Percentiles rank a stretch among this genome's conserved stretches.
phyloP scores from a whole-genome alignment of 2,329 filamentous ascomycete genomes.

The Verticillium zaregamsianum region DNA sequence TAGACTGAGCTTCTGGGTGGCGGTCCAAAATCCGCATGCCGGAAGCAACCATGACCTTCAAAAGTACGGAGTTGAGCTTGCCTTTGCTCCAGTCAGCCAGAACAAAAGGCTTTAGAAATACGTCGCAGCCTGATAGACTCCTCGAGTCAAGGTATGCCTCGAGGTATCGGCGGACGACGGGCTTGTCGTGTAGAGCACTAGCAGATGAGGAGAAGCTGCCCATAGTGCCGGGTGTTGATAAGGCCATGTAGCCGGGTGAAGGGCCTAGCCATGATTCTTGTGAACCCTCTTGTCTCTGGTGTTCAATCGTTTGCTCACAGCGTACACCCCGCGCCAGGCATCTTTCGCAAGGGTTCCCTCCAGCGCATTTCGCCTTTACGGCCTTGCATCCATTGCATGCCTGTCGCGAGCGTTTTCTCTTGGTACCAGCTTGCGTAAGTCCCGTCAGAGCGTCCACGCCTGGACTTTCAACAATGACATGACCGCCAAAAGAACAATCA shows the following conservation, averaged over 20 bases:
- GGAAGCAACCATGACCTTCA: slow-evolving; percentile 16
- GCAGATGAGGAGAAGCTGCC: not conserved
- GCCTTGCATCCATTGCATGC: slow-evolving; percentile 29
- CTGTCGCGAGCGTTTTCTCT: slow-evolving; percentile 16
- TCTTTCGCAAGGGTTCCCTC: slow-evolving; percentile 8
- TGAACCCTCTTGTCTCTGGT: not conserved
- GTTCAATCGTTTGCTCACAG: not conserved
- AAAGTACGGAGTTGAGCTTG: slow-evolving; percentile 11
- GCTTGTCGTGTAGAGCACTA: not conserved
- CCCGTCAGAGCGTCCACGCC: not conserved
- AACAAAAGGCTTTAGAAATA: slow-evolving; percentile 16
- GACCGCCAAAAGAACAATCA: not conserved
- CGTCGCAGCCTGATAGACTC: slow-evolving; percentile 9
- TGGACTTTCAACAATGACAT: not conserved
- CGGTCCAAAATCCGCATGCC: not conserved
- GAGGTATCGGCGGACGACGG: slow-evolving; percentile 2
- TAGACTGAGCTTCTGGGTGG: not conserved
- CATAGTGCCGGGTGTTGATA: not conserved
- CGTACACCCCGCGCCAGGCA: not conserved
- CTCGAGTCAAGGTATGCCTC: slow-evolving; percentile 18
- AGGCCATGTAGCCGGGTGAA: not conserved
- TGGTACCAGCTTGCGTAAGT: slow-evolving; percentile 22
- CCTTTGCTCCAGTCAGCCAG: slow-evolving; percentile 19
- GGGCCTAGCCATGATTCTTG: not conserved
- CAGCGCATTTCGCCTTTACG: slow-evolving; percentile 30